Base-by-base conservation (phyloP, 1,284 basidiomycete genomes). In the Lignosus rhinocerotis region DNA sequence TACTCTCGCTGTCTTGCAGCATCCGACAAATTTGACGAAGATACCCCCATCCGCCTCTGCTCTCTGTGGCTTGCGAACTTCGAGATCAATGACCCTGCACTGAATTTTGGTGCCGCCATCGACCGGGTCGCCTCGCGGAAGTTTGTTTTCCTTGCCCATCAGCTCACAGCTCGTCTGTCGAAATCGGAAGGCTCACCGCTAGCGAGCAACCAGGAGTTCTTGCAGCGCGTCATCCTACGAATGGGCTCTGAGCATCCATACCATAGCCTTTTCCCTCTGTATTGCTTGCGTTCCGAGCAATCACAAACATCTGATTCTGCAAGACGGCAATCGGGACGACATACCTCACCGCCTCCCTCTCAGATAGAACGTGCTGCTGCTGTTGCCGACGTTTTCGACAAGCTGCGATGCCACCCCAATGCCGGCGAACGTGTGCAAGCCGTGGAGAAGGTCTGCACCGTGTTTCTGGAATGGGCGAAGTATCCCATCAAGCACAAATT, bases 41-140 rank as follows among this genome's bases (percentile, higher is more conserved):
- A 90, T 59, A 86, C 85, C 0, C 79, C 91, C 6, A 90, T 94
- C 49, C 85, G 93, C 6, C 80, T 99, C 39, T 88, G 87, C 65
- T 96, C 95, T 1, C 78, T 99, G 1, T 99, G 96, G 96, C 88
- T 98, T 60, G 84, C 89, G 10, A 91, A 94, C 66, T 90, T 93
- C 62, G 82, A 83, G 46, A 80, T 87, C 60, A 73, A 76, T 14
- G 75, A 77, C 34, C 70, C 90, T 12, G 85, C 88, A 54, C 70
- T 76, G 1, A 76, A 74, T 7, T 76, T 94, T 31, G 76, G 73
- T 11, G 57, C 64, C 3, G 80, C 82, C 0, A 75, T 96, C 10
- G 69, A 76, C 30, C 76, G 78, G 1, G 84, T 97, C n/a, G 91
- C 94, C 0, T 93, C 94, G 0, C 82, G 86, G 66, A 98, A 98